phyloP scores from a whole-genome alignment of 2,329 filamentous ascomycete species.

The Cryoendolithus antarcticus region DNA sequence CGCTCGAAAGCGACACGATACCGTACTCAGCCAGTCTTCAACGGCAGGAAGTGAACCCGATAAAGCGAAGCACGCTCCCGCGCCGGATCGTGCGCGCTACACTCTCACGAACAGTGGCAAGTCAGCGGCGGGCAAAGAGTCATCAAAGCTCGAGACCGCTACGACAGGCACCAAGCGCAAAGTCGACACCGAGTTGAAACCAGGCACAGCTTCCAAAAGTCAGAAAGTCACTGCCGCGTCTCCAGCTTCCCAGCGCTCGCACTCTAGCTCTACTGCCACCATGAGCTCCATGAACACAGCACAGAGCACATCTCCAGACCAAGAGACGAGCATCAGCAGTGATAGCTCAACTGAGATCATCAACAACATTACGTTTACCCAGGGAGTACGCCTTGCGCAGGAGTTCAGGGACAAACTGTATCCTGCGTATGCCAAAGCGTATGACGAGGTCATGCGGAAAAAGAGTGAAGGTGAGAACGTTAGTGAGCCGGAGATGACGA shows the following conservation, averaged over 20 bases:
- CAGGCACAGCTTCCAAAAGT: slow-evolving; percentile 10
- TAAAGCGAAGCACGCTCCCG: slow-evolving; percentile 28
- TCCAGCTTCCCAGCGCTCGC: slow-evolving; percentile 17
- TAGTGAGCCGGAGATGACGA: slow-evolving; percentile 34
- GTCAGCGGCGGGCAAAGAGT: no score
- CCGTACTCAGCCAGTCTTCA: slow-evolving; percentile 14
- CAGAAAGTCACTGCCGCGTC: slow-evolving; percentile 23
- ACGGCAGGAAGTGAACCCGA: slow-evolving; percentile 6
- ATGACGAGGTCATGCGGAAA: slow-evolving; percentile 33
- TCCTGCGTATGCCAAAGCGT: slow-evolving; percentile 44
- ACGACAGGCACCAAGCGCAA: slow-evolving; percentile 30
- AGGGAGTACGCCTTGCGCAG: slow-evolving; percentile 34
- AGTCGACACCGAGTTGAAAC: slow-evolving; percentile 15
- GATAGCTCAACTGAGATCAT: slow-evolving; percentile 13
- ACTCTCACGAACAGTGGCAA: neutral
- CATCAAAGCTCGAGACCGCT: no score
- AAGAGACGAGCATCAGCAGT: slow-evolving; percentile 9
- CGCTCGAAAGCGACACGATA: slow-evolving; percentile 17
- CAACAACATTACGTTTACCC: slow-evolving; percentile 25
- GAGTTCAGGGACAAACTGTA: slow-evolving; percentile 45
- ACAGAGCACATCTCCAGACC: slow-evolving; percentile 6
- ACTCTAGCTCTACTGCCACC: slow-evolving; percentile 12
- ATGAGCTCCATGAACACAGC: slow-evolving; percentile 7
- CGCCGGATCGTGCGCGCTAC: slow-evolving; percentile 3
- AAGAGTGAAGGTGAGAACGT: slow-evolving; percentile 19